Evolutionary conservation across 2,329 filamentous ascomycete genomes (phyloP).

Genomic region (Aspergillus fijiensis): DNA sequence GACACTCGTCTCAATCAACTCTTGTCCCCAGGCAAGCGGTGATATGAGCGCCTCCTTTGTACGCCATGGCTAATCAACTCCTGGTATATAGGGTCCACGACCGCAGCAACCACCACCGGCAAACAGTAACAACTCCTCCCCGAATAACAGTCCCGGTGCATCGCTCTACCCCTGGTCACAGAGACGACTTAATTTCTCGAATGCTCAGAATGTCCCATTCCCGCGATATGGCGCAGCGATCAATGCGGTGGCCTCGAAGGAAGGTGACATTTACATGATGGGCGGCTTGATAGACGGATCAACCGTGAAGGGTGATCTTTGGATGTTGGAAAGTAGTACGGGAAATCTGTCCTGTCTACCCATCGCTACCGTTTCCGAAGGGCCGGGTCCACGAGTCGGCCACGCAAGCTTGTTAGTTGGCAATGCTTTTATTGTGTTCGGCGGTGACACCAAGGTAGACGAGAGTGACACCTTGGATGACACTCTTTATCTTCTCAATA

Average conservation of each 20-base stretch:
- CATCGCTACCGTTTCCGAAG: conserved; percentile 86
- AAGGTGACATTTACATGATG: conserved; percentile 97
- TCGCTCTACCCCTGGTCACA: conserved; percentile 97
- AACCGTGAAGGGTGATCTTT: conserved; percentile 93
- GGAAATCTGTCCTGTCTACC: conserved; percentile 88
- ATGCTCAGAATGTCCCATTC: conserved; percentile 80
- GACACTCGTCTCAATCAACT: conserved; percentile 5
- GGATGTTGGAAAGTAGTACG: conserved; percentile 88
- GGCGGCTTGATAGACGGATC: conserved; percentile 92
- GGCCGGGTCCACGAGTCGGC: conserved; percentile 89
- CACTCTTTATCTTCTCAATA: conserved; percentile 94
- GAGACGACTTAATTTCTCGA: conserved; percentile 79
- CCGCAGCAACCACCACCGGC: conserved; percentile 53
- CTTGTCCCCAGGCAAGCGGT: neutral
- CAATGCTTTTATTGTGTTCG: conserved; percentile 98
- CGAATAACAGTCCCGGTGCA: conserved; percentile 61
- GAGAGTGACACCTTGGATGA: conserved; percentile 90
- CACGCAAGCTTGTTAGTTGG: conserved; percentile 92
- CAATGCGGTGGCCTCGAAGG: conserved; percentile 88
- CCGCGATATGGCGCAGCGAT: conserved; percentile 96
- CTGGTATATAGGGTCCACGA: conserved; percentile 28
- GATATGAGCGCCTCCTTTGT: neutral
- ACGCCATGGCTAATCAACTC: conserved; percentile 1
- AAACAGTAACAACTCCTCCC: conserved; percentile 43
- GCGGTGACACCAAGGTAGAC: conserved; percentile 95